A percentile compares a stretch with the other conserved stretches of the same genome.
Evolutionary conservation across 768 basidiomycete genomes (phyloP).

Genomic region (Panellus pusillus): DNA sequence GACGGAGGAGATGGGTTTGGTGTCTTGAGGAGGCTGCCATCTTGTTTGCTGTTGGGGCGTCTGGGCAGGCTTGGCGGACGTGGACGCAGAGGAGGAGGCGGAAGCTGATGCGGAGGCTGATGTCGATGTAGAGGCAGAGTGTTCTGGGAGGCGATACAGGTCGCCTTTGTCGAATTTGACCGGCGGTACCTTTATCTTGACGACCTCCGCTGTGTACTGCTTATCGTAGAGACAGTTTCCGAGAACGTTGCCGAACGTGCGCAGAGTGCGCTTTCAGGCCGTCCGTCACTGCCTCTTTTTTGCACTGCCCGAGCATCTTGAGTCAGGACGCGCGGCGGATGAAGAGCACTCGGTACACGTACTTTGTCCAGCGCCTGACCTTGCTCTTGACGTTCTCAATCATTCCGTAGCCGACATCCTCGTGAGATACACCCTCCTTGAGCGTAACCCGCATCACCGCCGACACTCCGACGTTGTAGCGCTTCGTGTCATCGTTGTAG

Average conservation of each 20-base stretch:
- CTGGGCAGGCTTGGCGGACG: constrained; percentile 7
- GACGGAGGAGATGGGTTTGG: constrained; percentile 13
- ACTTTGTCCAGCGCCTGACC: constrained; percentile 89
- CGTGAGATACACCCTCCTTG: constrained; percentile 85
- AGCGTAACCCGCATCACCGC: constrained; percentile 88
- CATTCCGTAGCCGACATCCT: constrained; percentile 91
- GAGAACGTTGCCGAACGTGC: constrained; percentile 91
- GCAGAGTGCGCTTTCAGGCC: constrained; percentile 86
- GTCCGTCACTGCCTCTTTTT: constrained; percentile 98
- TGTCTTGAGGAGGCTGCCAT: neutral
- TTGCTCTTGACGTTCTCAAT: constrained; percentile 86
- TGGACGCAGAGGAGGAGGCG: neutral
- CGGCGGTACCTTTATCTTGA: constrained; percentile 84
- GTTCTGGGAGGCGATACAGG: constrained; percentile 49
- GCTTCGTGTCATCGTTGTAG: constrained; percentile 60
- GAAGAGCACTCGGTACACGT: constrained; percentile 22
- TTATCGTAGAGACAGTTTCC: constrained; percentile 99
- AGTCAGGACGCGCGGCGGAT: neutral
- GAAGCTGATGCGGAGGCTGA: neutral
- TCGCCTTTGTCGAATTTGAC: constrained; percentile 67
- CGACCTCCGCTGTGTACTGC: constrained; percentile 76
- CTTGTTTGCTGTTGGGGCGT: constrained; percentile 5
- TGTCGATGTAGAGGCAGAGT: neutral
- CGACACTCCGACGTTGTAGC: constrained; percentile 74
- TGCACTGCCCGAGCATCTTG: constrained; percentile 58